phyloP scores from a whole-genome alignment of 495 filamentous ascomycete genomes.

The Friedmanniomyces endolithicus region DNA sequence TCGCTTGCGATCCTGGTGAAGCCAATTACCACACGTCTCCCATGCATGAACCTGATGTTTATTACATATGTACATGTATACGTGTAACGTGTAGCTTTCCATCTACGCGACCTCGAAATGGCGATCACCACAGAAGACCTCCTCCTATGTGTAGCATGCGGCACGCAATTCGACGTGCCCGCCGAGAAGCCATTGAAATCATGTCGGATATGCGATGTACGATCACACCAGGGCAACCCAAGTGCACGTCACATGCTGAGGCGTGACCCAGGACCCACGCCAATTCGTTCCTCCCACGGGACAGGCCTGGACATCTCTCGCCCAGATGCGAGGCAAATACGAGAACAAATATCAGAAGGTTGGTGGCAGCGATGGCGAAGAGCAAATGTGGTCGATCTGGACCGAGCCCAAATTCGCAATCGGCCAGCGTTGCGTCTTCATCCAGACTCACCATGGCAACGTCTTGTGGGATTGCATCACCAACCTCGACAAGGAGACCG shows the following conservation, averaged over 20 bases:
- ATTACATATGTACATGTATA: no score
- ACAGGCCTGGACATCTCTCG: constrained; percentile 22
- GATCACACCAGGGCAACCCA: constrained; percentile 11
- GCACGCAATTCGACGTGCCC: constrained; percentile 51
- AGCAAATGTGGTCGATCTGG: constrained; percentile 39
- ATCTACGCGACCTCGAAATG: no score
- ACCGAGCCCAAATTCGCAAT: constrained; percentile 56
- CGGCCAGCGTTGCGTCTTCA: constrained; percentile 56
- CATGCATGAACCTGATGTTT: no score
- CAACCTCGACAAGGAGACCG: constrained; percentile 48
- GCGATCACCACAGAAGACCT: constrained; percentile 28
- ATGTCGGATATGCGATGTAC: constrained; percentile 66
- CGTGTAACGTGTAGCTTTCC: no score
- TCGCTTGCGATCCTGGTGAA: no score
- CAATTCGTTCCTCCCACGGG: constrained; percentile 45
- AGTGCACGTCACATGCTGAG: not conserved
- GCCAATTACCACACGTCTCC: no score
- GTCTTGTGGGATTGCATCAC: constrained; percentile 66
- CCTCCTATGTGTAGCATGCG: constrained; percentile 55
- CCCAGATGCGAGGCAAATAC: constrained; percentile 3
- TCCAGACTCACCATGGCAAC: constrained; percentile 48
- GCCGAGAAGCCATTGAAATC: constrained; percentile 30
- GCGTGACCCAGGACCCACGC: constrained; percentile 40
- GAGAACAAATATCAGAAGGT: constrained; percentile 5
- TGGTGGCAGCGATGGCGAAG: constrained; percentile 29